Conservation (phyloP, 805 yeast species). For the Candida mattraensis region DNA sequence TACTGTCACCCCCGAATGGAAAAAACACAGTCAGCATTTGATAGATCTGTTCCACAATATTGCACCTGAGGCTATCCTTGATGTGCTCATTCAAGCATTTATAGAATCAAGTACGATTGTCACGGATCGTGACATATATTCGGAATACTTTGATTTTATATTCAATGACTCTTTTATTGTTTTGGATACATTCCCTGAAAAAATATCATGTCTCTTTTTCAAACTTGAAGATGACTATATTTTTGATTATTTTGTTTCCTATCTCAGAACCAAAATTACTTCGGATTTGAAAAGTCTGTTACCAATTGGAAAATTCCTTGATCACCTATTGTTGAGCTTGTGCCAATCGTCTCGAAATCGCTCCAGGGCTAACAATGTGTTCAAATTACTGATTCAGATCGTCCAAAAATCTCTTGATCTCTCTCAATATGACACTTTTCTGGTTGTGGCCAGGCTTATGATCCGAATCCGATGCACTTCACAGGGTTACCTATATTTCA, state of each 20-base stretch:
- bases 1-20: no score
- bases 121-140: no score
- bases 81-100: no score
- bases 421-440: slow-evolving; percentile 29
- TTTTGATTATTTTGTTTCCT: slow-evolving; percentile 6
- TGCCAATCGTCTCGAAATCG: slow-evolving; percentile 17
- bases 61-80: no score
- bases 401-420: slow-evolving; percentile 11
- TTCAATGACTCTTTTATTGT: slow-evolving; percentile 14
- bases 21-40: no score
- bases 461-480: slow-evolving; percentile 48
- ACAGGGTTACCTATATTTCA: slow-evolving; percentile 45
- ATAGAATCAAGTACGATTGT: no score
- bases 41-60: no score
- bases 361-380: slow-evolving; percentile 11
- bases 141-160: slow-evolving; percentile 18
- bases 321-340: slow-evolving; percentile 14
- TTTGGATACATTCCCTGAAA: no score
- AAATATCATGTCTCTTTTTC: no score
- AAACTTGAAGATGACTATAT: no score
- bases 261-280: slow-evolving; percentile 3
- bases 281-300: slow-evolving; percentile 6
- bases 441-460: slow-evolving; percentile 52
- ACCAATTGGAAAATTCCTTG: slow-evolving; percentile 9
- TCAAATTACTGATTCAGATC: slow-evolving; percentile 14